Evolutionary conservation across 1,284 basidiomycete genomes (phyloP), one percentile per base, ranked within the genome.

Genomic region (Sporisorium exsertum): DNA sequence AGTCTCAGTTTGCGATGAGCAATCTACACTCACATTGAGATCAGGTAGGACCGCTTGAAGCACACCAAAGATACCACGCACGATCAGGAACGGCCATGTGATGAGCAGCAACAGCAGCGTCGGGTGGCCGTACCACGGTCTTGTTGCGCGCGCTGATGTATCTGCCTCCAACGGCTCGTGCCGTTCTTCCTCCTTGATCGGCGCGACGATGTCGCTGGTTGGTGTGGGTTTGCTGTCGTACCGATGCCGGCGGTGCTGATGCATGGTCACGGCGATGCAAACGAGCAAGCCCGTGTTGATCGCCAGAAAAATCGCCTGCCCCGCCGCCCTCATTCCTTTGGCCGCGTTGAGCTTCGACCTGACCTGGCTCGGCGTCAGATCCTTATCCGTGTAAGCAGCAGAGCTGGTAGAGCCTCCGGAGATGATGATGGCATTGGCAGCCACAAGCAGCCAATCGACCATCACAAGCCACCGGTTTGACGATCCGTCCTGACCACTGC

Each of bases 51-150:
- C 37, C 3, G 69, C 71, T 7, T 59, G 45, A 0, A 66, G 37
- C 15, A 79, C 69, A n/a, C 77, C 76, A 37, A 61, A 80, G n/a
- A 60, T 51, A 9, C 76, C 78, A 4, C 78, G 65, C 9, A 72
- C 60, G 16, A 57, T 50, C 35, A 80, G 40, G 51, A 76, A 63
- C 1, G 76, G 78, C 78, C 76, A 78, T 15, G 66, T 65, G 9
- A 58, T 5, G 20, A 70, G 22, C 47, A 80, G 62, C 15, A 76
- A 22, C 8, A 64, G 24, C n/a, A 80, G 51, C 0, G 63, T 76
- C 3, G 60, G 49, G 29, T 75, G 72, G 5, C 26, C 72, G 26
- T 33, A 74, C 58, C 63, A 74, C 7, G 61, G 66, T 26, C 58
- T 62, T 16, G 9, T 32, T 18, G 26, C 6, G 16, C 15, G 26